Percentiles rank a stretch among this genome's conserved stretches.
phyloP scores from a whole-genome alignment of 371 early-diverging fungal species.

The Mucor plumbeus region DNA sequence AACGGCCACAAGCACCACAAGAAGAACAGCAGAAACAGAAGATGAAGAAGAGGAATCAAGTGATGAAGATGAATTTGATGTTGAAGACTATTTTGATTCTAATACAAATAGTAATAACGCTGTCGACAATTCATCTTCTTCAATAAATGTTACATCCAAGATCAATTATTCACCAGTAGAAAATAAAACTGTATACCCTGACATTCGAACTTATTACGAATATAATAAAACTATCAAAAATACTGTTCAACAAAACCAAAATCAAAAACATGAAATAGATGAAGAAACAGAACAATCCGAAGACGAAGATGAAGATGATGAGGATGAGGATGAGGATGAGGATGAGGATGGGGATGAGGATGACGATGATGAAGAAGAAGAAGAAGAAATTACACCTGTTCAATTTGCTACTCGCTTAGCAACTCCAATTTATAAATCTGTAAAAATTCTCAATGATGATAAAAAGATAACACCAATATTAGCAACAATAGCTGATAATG shows the following conservation, averaged over 20 bases:
- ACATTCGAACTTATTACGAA: constrained; percentile 5
- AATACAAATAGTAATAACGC: not conserved
- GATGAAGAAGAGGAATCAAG: constrained; percentile 8
- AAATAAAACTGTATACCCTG: not conserved
- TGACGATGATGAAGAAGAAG: constrained; percentile 12
- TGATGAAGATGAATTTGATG: constrained; percentile 7
- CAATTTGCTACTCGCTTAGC: constrained; percentile 24
- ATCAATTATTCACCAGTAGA: constrained; percentile 8
- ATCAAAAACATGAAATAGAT: not conserved
- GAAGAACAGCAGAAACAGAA: not conserved
- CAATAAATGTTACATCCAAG: not conserved
- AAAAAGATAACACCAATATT: not conserved
- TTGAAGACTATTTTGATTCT: constrained; percentile 2
- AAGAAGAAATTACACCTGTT: constrained; percentile 15
- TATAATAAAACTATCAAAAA: not conserved
- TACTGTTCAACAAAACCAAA: not conserved
- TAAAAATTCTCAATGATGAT: constrained; percentile 15
- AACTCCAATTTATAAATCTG: constrained; percentile 23
- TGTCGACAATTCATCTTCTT: not conserved
- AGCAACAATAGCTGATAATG: too few relatives aligned
- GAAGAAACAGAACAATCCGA: not conserved
- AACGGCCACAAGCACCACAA: not conserved
- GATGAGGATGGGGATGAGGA: constrained; percentile 7
- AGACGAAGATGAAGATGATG: not conserved
- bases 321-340: not conserved